Conservation (phyloP, 306 rosid species). For the Dryas drummondii region DNA sequence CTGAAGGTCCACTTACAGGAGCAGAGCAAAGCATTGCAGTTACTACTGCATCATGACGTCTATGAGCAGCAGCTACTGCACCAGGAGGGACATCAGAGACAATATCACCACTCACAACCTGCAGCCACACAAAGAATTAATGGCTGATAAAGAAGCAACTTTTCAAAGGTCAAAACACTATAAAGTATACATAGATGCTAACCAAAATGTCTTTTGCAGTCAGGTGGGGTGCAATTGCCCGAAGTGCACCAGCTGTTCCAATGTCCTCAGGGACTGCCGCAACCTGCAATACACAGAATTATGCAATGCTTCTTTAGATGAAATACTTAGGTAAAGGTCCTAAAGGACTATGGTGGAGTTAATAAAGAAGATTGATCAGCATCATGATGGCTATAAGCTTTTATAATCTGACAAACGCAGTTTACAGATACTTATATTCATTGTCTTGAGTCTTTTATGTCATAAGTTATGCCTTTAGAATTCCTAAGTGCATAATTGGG, state of each 20-base stretch:
- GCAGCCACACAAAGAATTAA: conserved; percentile 37
- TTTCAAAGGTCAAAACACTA: conserved; percentile 15
- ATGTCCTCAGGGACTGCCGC: conserved; percentile 93
- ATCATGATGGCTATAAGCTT: background rate
- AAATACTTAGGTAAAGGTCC: background rate
- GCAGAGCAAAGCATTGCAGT: conserved; percentile 91
- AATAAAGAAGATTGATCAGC: background rate
- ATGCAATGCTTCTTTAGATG: background rate
- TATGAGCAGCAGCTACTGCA: conserved; percentile 94
- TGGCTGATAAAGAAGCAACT: conserved; percentile 24
- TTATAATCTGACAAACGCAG: background rate
- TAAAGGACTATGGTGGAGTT: background rate
- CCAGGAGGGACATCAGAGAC: conserved; percentile 95
- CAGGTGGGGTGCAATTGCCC: conserved; percentile 78
- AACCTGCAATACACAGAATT: conserved; percentile 54
- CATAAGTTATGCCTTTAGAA: no score
- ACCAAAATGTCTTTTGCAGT: conserved; percentile 91
- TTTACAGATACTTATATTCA: background rate
- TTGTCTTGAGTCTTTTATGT: no score
- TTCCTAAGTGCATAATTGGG: no score
- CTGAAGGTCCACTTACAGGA: conserved; percentile 84
- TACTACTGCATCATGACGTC: conserved; percentile 88
- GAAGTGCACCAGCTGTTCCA: conserved; percentile 94
- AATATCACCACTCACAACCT: conserved; percentile 98
- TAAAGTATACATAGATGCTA: conserved; percentile 11